A percentile compares a stretch with the other conserved stretches of the same genome.
These are phyloP conservation scores for Lantana camara DNA, from an alignment of 257 asterid genomes.

Conservation along the genomic window DNA sequence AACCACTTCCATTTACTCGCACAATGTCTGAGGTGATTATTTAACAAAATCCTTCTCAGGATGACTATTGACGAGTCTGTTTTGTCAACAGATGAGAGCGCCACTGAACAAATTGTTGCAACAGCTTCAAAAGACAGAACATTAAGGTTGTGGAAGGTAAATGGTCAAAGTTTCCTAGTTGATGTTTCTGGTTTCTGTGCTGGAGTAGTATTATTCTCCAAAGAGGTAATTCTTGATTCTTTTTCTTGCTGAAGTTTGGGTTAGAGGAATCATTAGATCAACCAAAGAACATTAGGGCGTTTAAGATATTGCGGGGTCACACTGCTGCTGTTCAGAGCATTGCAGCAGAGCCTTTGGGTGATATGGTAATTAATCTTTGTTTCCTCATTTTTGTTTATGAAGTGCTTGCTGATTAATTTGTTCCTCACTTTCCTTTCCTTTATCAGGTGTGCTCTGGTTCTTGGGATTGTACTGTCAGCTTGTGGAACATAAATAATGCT, in stretches of 20 bases:
- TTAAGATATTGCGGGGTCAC: slow-evolving; percentile 75
- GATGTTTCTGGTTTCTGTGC: slow-evolving; percentile 26
- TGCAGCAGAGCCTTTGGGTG: slow-evolving; percentile 74
- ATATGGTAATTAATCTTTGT: slow-evolving; percentile 56
- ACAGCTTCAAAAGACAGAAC: slow-evolving; percentile 96
- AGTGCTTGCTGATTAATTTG: not conserved
- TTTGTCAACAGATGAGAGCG: slow-evolving; percentile 40
- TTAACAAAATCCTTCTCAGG: slow-evolving; percentile 6
- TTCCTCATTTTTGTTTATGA: slow-evolving; percentile 2
- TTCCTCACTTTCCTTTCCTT: slow-evolving; percentile 29
- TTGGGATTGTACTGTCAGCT: slow-evolving; percentile 78
- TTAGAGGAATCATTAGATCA: slow-evolving; percentile 50
- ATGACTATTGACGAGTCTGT: slow-evolving; percentile 17
- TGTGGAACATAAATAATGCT: slow-evolving; percentile 68
- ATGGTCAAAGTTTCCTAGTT: slow-evolving; percentile 20
- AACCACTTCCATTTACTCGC: not conserved
- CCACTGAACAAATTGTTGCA: slow-evolving; percentile 60
- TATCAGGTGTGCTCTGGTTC: slow-evolving; percentile 93
- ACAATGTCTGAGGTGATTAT: not conserved
- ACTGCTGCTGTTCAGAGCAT: slow-evolving; percentile 81
- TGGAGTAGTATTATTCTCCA: slow-evolving; percentile 13
- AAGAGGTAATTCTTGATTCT: slow-evolving; percentile 26
- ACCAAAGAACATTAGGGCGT: slow-evolving; percentile 60
- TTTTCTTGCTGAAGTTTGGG: slow-evolving; percentile 54
- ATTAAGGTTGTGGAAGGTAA: slow-evolving; percentile 90